Conservation (phyloP, 192 early-diverging fungal species). For the Chytriomyces hyalinus region DNA sequence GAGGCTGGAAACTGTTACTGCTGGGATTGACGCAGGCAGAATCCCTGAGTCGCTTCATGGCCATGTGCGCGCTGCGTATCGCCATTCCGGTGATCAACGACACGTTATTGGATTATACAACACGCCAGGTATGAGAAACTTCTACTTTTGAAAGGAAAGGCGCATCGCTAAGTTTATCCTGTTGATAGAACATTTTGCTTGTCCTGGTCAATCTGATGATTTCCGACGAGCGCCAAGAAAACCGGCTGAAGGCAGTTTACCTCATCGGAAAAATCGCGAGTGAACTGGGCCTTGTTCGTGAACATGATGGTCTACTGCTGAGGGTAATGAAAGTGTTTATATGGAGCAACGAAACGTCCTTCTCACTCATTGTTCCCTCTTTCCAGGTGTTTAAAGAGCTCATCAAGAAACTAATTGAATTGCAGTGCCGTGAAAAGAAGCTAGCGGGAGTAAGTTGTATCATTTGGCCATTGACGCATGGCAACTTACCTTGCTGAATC, state of each 20-base stretch:
- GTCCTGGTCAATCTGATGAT: slow-evolving; percentile 54
- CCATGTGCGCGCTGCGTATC: slow-evolving; percentile 52
- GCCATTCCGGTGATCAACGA: slow-evolving; percentile 59
- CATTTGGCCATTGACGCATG: slow-evolving; percentile 1
- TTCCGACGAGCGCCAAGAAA: slow-evolving; percentile 58
- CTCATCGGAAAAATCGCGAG: slow-evolving; percentile 53
- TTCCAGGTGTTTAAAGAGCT: slow-evolving; percentile 56
- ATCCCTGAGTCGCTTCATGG: slow-evolving; percentile 56
- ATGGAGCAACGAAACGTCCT: not conserved
- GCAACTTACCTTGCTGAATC: not conserved
- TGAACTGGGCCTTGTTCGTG: slow-evolving; percentile 50
- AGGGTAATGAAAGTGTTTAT: slow-evolving; percentile 38
- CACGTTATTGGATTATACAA: slow-evolving; percentile 57
- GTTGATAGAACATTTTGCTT: slow-evolving; percentile 40
- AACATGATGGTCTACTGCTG: slow-evolving; percentile 52
- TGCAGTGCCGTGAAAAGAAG: slow-evolving; percentile 52
- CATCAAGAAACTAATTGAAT: slow-evolving; percentile 48
- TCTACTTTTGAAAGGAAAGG: not conserved
- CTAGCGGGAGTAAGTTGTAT: slow-evolving; percentile 12
- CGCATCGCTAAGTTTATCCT: slow-evolving; percentile 14
- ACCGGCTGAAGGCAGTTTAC: slow-evolving; percentile 59
- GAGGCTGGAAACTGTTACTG: slow-evolving; percentile 62
- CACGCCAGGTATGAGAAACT: slow-evolving; percentile 43
- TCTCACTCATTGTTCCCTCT: not conserved
- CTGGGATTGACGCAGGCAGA: slow-evolving; percentile 60